Base-by-base conservation (phyloP, 2,329 filamentous ascomycete genomes). In the Coleophoma eucalyptorum region DNA sequence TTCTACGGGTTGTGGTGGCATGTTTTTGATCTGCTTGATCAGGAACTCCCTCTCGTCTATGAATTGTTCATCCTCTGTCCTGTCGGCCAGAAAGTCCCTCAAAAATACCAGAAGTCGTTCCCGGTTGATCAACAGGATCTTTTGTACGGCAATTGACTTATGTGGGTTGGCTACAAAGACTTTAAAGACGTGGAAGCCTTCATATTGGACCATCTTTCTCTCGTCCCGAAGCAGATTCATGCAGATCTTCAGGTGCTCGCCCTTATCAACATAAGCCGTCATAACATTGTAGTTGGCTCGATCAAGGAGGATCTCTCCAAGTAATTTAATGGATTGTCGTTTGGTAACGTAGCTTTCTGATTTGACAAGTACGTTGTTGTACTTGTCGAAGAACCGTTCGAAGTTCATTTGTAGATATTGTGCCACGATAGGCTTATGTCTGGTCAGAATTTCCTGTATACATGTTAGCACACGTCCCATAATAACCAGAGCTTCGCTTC, bases 171-270 rank as follows among this genome's bases (percentile, higher is more conserved):
- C 94, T 49, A 97, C 94, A 70, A 99, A 99, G 55, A 99, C 93
- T 77, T 99, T 99, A 80, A 99, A 99, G 40, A 99, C 93, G 67
- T 99, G 94, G 69, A 99, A 99, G 7, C 92, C 94, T 69, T 99
- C 94, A 68, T 99, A 99, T 71, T 97, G 94, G 55, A 99, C 94
- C 92, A 99, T 99, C 70, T 96, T 94, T 60, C 93, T 84, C 69
- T 97, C 93, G 68, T 97, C 94, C 59, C 91, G 86, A 54, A 99
- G 76, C 53, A 99, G 78, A 69, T 96, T 97, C 94, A 99, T 99
- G 74, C 92, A 94, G 57, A 97, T 88, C 74, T 99, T 99, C 61
- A 99, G 80, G 66, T 99, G 92, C 67, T 97, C 93, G 53, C 92
- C 92, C 45, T 88, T 86, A 68, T 96, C 92, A 52, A 99, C 94